Evolutionary conservation across 805 yeast genomes (phyloP), one percentile per base, ranked within the genome.

Genomic region (Nakazawaea holstii): DNA sequence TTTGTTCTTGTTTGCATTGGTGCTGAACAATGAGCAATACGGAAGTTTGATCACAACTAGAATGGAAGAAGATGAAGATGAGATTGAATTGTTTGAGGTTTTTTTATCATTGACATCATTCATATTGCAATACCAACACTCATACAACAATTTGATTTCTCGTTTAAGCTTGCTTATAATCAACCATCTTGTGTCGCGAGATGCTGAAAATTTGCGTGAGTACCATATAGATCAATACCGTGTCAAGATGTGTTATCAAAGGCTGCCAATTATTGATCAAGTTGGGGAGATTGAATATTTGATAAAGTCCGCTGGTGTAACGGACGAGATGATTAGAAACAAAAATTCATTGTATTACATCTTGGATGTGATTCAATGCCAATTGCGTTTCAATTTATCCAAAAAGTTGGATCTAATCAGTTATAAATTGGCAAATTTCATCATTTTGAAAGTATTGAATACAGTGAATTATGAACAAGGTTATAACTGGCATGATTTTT

Each of bases 211-310:
- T 13, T 41, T 62, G 8, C 40, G 40, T n/a, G 26, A 52, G 8
- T 59, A 48, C 37, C 52, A 54, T 24, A 59, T 64, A 6, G 60
- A 70, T 45, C 74, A 70, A 48, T 60, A 60, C 54, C 59, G 59
- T 41, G 68, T 73, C 70, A 69, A 69, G 49, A 52, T 69, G 39
- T 67, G 72, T 32, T 74, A 67, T 48, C 74, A 69, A 46, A 62
- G 59, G 48, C 39, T 50, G 8, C 73, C 74, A 2, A 46, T 66
- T 11, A 53, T 70, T 3, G 69, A 69, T 10, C 50, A 50, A 8
- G 56, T 56, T 46, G 35, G 50, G 0, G 59, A 55, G 2, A 52
- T 59, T 8, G 55, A 53, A 30, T 43, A 48, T 35, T 31, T 46
- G 8, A 14, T 9, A 5, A 32, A 40, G 5, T 30, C 36, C n/a